A percentile compares a stretch with the other conserved stretches of the same genome.
These are phyloP conservation scores for Aphanomyces euteiches DNA, from an alignment of 352 stramenopile genomes.

Conservation along the genomic window DNA sequence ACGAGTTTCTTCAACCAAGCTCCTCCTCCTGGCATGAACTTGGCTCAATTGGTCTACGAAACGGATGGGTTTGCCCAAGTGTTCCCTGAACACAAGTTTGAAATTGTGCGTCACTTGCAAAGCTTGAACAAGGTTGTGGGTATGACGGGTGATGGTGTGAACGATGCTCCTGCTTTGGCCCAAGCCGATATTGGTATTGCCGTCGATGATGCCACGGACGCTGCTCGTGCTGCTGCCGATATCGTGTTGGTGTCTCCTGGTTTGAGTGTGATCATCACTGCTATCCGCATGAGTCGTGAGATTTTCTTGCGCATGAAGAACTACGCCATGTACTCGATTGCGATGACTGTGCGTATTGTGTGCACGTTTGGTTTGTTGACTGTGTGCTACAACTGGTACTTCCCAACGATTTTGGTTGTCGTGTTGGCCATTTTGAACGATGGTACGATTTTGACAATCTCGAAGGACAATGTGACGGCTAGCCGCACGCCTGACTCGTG, in stretches of 20 bases:
- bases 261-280: slow-evolving; percentile 53
- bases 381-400: slow-evolving; percentile 47
- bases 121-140: slow-evolving; percentile 74
- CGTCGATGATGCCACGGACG: slow-evolving; percentile 59
- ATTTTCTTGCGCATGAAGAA: slow-evolving; percentile 65
- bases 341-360: slow-evolving; percentile 51
- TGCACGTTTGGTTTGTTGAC: slow-evolving; percentile 49
- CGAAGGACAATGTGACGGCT: slow-evolving; percentile 36
- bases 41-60: slow-evolving; percentile 85
- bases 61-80: slow-evolving; percentile 93
- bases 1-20: slow-evolving; percentile 75
- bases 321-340: slow-evolving; percentile 63
- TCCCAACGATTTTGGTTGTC: slow-evolving; percentile 57
- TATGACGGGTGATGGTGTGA: slow-evolving; percentile 88
- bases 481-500: slow-evolving; percentile 31
- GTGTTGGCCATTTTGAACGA: slow-evolving; percentile 67
- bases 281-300: slow-evolving; percentile 47
- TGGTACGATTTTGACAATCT: slow-evolving; percentile 40
- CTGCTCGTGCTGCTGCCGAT: slow-evolving; percentile 59
- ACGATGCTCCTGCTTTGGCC: slow-evolving; percentile 87
- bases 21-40: slow-evolving; percentile 53
- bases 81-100: slow-evolving; percentile 90
- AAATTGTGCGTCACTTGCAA: slow-evolving; percentile 88
- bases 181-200: slow-evolving; percentile 91
- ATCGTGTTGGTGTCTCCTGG: slow-evolving; percentile 60